Percentiles rank a stretch among this genome's conserved stretches.
These are phyloP conservation scores for Hymenochaete sp. DNA, from an alignment of 1,284 basidiomycete genomes.

Conservation along the genomic window DNA sequence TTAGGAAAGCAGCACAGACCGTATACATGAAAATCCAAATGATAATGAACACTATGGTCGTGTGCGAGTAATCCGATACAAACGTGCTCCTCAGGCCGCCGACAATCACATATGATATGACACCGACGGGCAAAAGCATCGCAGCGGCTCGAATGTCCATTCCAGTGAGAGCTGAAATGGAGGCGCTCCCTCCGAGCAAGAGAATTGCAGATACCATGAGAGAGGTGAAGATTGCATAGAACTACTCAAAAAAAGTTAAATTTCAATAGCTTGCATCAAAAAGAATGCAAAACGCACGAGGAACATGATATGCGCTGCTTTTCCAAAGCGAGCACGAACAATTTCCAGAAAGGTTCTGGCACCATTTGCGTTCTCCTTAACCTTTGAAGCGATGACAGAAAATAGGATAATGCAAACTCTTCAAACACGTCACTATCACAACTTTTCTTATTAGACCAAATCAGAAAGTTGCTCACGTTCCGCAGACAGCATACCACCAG, in stretches of 20 bases:
- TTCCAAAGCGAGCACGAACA: conserved; percentile 67
- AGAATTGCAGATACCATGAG: conserved; percentile 12
- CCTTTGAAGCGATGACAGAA: conserved; percentile 62
- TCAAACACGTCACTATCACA: not conserved
- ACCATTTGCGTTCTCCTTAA: conserved; percentile 61
- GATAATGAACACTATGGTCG: conserved; percentile 36
- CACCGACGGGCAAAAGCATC: conserved; percentile 59
- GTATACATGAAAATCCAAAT: conserved; percentile 39
- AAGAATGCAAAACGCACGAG: conserved; percentile 73
- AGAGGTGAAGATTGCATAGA: conserved; percentile 26
- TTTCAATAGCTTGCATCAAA: conserved; percentile 25
- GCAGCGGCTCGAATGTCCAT: conserved; percentile 78
- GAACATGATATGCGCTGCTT: conserved; percentile 63
- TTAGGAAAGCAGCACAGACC: conserved; percentile 1
- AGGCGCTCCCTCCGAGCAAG: conserved; percentile 63
- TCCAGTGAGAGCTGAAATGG: conserved; percentile 72
- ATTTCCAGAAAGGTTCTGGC: conserved; percentile 54
- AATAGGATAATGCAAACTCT: conserved; percentile 64
- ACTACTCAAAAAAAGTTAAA: conserved; percentile 31
- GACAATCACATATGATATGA: conserved; percentile 51
- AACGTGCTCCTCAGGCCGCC: conserved; percentile 48
- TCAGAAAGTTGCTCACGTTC: conserved; percentile 28
- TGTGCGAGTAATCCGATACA: conserved; percentile 46
- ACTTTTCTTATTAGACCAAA: not conserved
- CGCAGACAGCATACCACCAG: conserved; percentile 51